Evolutionary conservation across 345 rosid species (phyloP), one percentile per base, ranked within the genome.

Genomic region (Hibiscus syriacus): DNA sequence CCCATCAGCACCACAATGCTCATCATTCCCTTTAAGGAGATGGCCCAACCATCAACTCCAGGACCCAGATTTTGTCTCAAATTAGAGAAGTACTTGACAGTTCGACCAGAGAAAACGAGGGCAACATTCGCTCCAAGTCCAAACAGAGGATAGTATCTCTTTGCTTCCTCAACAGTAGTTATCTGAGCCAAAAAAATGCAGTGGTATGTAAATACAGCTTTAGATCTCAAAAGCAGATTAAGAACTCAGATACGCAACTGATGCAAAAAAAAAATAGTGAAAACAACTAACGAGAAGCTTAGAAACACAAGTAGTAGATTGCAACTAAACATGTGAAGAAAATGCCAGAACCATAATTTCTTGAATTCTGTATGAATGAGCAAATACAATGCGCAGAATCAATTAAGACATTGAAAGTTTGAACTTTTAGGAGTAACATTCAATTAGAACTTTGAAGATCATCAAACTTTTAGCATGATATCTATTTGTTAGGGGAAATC

Each of bases 21-120:
- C n/a, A n/a, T n/a, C n/a, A n/a, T n/a, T n/a, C n/a, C n/a, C n/a
- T n/a, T 90, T 69, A 92, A 80, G 66, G 98, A 90, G 73, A 90
- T 63, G 66, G 98, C 97, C 98, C 98, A 92, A 41, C 98, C 98
- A 81, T 92, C 98, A 70, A 92, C 94, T 76, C 98, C 96, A 75
- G 98, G 97, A 26, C 97, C 98, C 82, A 92, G 80, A 73, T 67
- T 82, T 68, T 84, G 72, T 68, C 98, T 88, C 87, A 92, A 63
- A 57, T 86, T 90, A 29, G 98, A 92, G 83, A 92, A 90, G 72
- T 92, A 92, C 74, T 92, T 92, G 52, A 92, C 98, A 46, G 98
- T 92, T 71, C 98, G 77, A 38, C 98, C 97, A 0, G 98, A 92
- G 78, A 92, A 92, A 55, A 92, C 70, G 30, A 92, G 91, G 22